Base-by-base conservation (phyloP, 345 rosid genomes). In the Syzygium aromaticum region DNA sequence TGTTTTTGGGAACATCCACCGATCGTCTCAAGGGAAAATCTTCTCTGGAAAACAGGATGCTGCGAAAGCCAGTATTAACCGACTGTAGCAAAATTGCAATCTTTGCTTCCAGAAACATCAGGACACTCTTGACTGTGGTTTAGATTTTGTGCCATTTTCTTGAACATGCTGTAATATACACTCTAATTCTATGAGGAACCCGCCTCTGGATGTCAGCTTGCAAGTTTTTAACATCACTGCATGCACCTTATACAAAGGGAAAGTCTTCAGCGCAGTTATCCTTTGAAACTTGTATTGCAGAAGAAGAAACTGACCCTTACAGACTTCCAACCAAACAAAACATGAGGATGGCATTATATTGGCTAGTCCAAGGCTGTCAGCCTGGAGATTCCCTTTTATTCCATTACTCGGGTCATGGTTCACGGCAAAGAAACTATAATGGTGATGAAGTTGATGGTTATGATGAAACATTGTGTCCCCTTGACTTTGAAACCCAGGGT, bases 401-500 rank as follows among this genome's bases (percentile, higher is more conserved):
- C 88, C 98, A 96, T 89, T 97, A 92, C 88, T 96, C 97, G 11
- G 98, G 99, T 51, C 99, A 95, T 87, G 98, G 99, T 77, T 94
- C 98, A 1, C 92, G 93, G 57, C 95, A 95, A 77, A 89, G 96
- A 86, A 96, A 96, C 92, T 93, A 93, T 87, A 90, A 83, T 54
- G 99, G 98, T 82, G 98, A 97, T 88, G 98, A 97, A 88, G 92
- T 93, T 84, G 98, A 97, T 89, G 98, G 98, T 33, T 95, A 92
- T 52, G 98, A 96, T 88, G 98, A 97, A 91, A 96, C 98, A 13
- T 90, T 97, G 6, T 95, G 98, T 87, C 99, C 99, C 57, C 85
- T 94, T 63, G 98, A 97, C 90, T 97, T 95, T 86, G 96, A 97
- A 92, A 95, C 97, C 84, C 97, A 95, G 89, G 99, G 99, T n/a